Conservation (phyloP, 345 rosid genomes). For the Carallia brachiata region DNA sequence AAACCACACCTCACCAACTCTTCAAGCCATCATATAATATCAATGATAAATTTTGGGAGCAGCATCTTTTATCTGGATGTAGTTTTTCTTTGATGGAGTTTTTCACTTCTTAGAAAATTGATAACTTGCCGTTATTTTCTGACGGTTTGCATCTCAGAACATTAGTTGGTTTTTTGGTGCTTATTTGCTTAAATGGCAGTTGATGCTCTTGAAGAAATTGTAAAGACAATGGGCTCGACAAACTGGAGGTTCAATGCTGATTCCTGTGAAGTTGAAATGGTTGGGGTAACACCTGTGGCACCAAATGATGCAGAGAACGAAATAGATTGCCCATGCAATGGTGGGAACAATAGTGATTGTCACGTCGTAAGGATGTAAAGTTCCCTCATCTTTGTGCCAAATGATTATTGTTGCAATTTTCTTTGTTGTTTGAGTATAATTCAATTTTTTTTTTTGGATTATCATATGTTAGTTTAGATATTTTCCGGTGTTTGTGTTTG, state of each 20-base stretch:
- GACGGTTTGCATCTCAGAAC: constrained; percentile 1
- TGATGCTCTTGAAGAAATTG: constrained; percentile 49
- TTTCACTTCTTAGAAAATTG: neutral
- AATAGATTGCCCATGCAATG: constrained; percentile 33
- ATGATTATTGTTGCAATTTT: neutral
- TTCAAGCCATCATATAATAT: neutral
- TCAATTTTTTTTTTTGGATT: neutral
- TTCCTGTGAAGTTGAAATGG: constrained; percentile 31
- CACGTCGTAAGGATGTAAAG: constrained; percentile 51
- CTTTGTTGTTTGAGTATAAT: neutral
- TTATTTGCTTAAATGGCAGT: constrained; percentile 34
- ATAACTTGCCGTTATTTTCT: neutral
- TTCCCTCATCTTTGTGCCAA: constrained; percentile 1
- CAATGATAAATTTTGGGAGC: neutral
- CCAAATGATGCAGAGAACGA: constrained; percentile 20
- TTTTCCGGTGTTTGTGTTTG: too few relatives aligned
- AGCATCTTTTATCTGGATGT: neutral
- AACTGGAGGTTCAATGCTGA: constrained; percentile 50
- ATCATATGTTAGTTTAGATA: constrained; percentile 4
- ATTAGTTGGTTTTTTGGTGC: constrained; percentile 6
- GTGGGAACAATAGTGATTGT: constrained; percentile 38
- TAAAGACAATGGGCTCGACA: constrained; percentile 43
- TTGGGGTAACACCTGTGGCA: constrained; percentile 15
- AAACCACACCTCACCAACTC: neutral
- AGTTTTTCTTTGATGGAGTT: neutral